Conservation (phyloP, 495 filamentous ascomycete genomes). For the Neurospora discreta region DNA sequence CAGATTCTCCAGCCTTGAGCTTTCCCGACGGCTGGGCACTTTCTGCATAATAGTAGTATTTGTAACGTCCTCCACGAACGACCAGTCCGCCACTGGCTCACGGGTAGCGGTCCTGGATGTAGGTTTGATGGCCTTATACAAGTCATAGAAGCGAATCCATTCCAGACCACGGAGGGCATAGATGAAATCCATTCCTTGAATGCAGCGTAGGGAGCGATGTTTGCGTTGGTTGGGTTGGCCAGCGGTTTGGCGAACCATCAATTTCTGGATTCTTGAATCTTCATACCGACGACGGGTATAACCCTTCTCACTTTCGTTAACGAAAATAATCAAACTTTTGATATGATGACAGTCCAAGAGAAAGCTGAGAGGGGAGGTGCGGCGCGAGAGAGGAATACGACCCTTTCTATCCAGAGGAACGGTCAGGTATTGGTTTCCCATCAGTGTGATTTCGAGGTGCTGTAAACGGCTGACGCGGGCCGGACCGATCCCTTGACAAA, state of each 20-base stretch:
- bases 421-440: constrained; percentile 17
- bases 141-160: constrained; percentile 25
- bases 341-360: constrained; percentile 21
- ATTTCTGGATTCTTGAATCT: background rate
- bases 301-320: constrained; percentile 16
- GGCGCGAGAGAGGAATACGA: constrained; percentile 8
- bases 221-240: constrained; percentile 24
- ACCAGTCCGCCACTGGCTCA: constrained; percentile 17
- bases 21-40: background rate
- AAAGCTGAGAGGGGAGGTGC: constrained; percentile 17
- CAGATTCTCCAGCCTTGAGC: constrained; percentile 19
- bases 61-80: constrained; percentile 24
- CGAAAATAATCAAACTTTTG: constrained; percentile 22
- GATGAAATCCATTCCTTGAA: constrained; percentile 31
- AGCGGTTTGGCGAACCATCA: constrained; percentile 16
- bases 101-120: background rate
- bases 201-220: constrained; percentile 18
- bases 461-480: constrained; percentile 24
- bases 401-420: background rate
- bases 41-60: constrained; percentile 10
- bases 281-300: constrained; percentile 22
- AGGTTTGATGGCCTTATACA: background rate
- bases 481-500: constrained; percentile 22
- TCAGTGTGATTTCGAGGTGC: constrained; percentile 25
- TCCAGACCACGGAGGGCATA: constrained; percentile 27